Evolutionary conservation across 2,329 filamentous ascomycete species (phyloP).

Genomic region (Ambrosiella cleistominuta): DNA sequence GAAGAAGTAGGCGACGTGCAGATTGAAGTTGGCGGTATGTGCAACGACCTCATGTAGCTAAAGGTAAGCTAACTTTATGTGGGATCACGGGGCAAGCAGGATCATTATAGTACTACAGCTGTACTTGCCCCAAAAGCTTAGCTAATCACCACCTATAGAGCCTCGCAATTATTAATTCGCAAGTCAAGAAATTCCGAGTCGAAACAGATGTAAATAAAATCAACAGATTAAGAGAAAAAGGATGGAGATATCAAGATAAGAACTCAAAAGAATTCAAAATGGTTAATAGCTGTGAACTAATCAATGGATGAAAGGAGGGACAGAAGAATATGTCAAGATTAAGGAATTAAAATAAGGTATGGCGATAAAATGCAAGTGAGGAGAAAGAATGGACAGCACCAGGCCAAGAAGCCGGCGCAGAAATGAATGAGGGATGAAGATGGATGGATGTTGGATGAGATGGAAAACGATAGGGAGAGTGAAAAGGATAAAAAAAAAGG

Average conservation of each 20-base stretch:
- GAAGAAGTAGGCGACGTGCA: not conserved
- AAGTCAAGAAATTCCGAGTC: too few relatives aligned
- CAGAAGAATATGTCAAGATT: not conserved
- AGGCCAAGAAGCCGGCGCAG: not conserved
- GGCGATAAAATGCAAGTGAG: slow-evolving; percentile 3
- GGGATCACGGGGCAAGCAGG: slow-evolving; percentile 9
- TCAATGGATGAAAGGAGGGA: too few relatives aligned
- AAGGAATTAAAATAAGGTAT: not conserved
- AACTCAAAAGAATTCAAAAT: too few relatives aligned
- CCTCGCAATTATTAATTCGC: too few relatives aligned
- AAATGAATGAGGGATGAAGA: slow-evolving; percentile 3
- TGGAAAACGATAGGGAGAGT: not conserved
- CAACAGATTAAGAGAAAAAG: too few relatives aligned
- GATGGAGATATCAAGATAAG: too few relatives aligned
- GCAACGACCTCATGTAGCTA: not conserved
- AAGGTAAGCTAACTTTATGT: not conserved
- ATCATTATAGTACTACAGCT: slow-evolving; percentile 5
- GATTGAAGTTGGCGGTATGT: not conserved
- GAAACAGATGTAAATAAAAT: too few relatives aligned
- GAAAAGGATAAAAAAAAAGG: not conserved
- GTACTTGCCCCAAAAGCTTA: not conserved
- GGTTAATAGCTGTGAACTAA: too few relatives aligned
- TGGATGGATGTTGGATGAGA: not conserved
- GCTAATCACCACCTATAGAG: not conserved
- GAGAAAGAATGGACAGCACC: slow-evolving; percentile 4